Evolutionary conservation across 2,329 filamentous ascomycete species (phyloP).

Genomic region (Pseudogymnoascus sp.): DNA sequence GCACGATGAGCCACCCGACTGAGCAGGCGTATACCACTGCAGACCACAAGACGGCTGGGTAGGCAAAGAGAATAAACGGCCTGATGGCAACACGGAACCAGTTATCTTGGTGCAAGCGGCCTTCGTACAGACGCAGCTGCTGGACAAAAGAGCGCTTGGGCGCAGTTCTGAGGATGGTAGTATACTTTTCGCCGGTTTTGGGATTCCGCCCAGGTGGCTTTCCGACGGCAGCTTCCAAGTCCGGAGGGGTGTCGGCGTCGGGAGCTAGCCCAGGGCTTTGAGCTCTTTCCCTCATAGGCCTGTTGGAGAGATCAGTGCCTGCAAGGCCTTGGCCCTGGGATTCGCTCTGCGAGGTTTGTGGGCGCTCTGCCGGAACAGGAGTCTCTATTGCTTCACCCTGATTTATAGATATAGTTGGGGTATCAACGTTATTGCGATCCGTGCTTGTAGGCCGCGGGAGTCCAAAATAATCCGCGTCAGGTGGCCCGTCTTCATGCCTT

Average conservation of each 20-base stretch:
- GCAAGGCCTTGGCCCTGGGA: background rate
- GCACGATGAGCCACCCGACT: conserved; percentile 89
- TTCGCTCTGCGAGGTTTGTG: background rate
- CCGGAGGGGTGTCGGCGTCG: background rate
- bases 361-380: background rate
- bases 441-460: background rate
- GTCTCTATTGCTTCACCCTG: background rate
- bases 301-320: background rate
- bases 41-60: conserved; percentile 86
- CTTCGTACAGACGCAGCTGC: conserved; percentile 68
- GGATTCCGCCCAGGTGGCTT: background rate
- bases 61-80: conserved; percentile 78
- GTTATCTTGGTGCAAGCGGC: conserved; percentile 65
- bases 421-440: background rate
- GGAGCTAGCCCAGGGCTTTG: background rate
- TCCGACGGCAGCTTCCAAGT: background rate
- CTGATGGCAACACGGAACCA: conserved; percentile 72
- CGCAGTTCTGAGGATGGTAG: conserved; percentile 55
- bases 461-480: background rate
- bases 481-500: background rate
- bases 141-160: conserved; percentile 64
- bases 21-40: conserved; percentile 77
- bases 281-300: background rate
- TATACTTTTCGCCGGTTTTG: conserved; percentile 28
- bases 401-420: background rate